A percentile compares a stretch with the other conserved stretches of the same genome.
phyloP scores from a whole-genome alignment of 805 yeast genomes.

The Lachancea meyersii region DNA sequence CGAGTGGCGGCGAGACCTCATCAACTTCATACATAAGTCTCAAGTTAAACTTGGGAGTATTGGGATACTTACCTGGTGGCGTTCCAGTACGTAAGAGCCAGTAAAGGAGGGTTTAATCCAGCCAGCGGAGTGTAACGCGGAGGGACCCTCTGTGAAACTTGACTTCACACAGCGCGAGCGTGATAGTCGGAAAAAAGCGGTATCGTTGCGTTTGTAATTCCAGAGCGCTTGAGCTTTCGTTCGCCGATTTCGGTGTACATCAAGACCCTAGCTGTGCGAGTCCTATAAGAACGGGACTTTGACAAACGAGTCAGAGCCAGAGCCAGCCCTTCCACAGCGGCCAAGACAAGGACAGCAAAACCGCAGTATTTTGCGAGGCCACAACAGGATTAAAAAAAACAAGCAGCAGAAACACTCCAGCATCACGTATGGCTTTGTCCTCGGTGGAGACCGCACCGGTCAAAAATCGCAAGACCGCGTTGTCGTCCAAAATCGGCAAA shows the following conservation, averaged over 20 bases:
- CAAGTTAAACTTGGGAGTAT: neutral
- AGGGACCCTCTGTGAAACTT: neutral
- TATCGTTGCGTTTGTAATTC: no score
- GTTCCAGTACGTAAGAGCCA: neutral
- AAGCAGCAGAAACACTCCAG: no score
- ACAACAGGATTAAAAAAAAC: no score
- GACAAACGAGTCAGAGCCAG: no score
- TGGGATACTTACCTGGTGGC: neutral
- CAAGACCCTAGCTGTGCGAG: no score
- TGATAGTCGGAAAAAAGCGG: no score
- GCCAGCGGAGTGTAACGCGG: neutral
- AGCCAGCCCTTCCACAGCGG: no score
- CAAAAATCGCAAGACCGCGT: slow-evolving; percentile 8
- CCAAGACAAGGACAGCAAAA: no score
- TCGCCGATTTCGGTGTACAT: neutral
- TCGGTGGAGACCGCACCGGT: slow-evolving; percentile 1
- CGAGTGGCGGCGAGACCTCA: neutral
- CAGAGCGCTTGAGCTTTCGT: neutral
- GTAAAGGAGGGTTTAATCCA: neutral
- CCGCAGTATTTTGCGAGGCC: no score
- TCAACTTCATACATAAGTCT: neutral
- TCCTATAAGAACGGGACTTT: no score
- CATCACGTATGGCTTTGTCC: neutral
- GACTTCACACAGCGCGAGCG: neutral
- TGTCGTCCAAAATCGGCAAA: slow-evolving; percentile 13